These are phyloP conservation scores for Panellus pusillus DNA, from an alignment of 768 basidiomycete genomes.

Conservation along the genomic window DNA sequence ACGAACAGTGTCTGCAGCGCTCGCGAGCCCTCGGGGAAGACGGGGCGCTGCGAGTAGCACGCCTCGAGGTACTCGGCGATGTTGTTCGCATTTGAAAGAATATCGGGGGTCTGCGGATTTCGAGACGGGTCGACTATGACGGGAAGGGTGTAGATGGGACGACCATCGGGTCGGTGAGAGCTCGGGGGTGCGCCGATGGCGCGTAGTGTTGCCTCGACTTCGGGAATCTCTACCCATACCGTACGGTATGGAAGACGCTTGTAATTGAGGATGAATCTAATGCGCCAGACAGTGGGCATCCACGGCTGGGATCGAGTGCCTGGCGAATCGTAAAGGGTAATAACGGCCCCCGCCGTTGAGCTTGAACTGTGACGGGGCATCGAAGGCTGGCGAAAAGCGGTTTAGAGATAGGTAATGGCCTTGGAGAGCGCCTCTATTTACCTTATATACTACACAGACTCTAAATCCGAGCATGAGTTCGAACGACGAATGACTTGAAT, in stretches of 20 bases:
- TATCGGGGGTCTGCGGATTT: conserved; percentile 43
- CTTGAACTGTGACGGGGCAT: conserved; percentile 3
- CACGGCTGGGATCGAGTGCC: conserved; percentile 4
- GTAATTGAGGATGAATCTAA: conserved; percentile 68
- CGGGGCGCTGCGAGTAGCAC: conserved; percentile 65
- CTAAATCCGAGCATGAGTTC: too few species aligned
- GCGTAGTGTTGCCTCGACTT: conserved; percentile 62
- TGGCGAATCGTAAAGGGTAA: conserved; percentile 8
- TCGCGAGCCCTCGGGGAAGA: conserved; percentile 69
- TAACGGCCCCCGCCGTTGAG: not conserved
- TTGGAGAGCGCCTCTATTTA: too few species aligned
- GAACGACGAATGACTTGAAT: too few species aligned
- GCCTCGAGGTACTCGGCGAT: conserved; percentile 76
- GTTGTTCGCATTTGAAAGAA: conserved; percentile 57
- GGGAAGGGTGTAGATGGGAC: conserved; percentile 66
- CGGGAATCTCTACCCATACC: conserved; percentile 67
- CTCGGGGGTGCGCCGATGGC: conserved; percentile 62
- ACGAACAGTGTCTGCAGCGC: conserved; percentile 71
- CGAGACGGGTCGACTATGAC: conserved; percentile 62
- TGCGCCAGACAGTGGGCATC: conserved; percentile 52
- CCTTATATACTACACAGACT: too few species aligned
- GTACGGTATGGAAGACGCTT: conserved; percentile 72
- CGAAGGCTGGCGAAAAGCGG: not conserved
- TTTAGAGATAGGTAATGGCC: too few species aligned
- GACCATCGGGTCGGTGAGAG: conserved; percentile 51